phyloP scores from a whole-genome alignment of 768 basidiomycete genomes.

The Trametes villosa region DNA sequence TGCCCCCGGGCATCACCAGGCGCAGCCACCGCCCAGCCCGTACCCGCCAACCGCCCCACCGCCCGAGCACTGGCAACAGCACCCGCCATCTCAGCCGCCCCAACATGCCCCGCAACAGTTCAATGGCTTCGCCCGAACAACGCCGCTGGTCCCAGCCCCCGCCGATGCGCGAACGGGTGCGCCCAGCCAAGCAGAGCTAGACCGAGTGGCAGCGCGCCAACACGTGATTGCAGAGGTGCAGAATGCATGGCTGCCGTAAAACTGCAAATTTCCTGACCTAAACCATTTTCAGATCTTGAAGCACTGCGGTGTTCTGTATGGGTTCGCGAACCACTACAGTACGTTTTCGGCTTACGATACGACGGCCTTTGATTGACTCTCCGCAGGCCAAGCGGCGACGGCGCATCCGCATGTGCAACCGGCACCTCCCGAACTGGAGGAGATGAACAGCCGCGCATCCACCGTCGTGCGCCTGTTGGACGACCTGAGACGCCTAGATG shows the following conservation, averaged over 20 bases:
- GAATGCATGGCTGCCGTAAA: not conserved
- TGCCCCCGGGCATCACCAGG: constrained; percentile 29
- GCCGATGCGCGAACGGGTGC: constrained; percentile 43
- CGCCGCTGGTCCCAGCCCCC: constrained; percentile 43
- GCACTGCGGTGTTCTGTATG: constrained; percentile 63
- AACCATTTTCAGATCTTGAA: constrained; percentile 60
- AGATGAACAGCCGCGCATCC: constrained; percentile 71
- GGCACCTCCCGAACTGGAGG: constrained; percentile 56
- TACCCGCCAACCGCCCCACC: constrained; percentile 24
- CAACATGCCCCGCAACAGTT: constrained; percentile 25
- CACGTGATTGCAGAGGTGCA: constrained; percentile 46
- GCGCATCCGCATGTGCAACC: constrained; percentile 56
- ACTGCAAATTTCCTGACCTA: not conserved
- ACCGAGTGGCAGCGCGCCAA: constrained; percentile 38
- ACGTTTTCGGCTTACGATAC: constrained; percentile 26
- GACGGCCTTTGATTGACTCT: not conserved
- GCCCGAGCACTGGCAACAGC: constrained; percentile 33
- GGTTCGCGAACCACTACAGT: constrained; percentile 75
- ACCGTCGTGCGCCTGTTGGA: constrained; percentile 73
- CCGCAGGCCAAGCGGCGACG: constrained; percentile 43
- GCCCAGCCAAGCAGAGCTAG: constrained; percentile 41
- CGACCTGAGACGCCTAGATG: constrained; percentile 50
- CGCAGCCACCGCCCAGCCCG: constrained; percentile 17
- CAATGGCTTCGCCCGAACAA: constrained; percentile 42
- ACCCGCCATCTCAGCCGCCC: constrained; percentile 20